These are phyloP conservation scores for Apodospora peruviana DNA, from an alignment of 495 filamentous ascomycete genomes.

Conservation along the genomic window DNA sequence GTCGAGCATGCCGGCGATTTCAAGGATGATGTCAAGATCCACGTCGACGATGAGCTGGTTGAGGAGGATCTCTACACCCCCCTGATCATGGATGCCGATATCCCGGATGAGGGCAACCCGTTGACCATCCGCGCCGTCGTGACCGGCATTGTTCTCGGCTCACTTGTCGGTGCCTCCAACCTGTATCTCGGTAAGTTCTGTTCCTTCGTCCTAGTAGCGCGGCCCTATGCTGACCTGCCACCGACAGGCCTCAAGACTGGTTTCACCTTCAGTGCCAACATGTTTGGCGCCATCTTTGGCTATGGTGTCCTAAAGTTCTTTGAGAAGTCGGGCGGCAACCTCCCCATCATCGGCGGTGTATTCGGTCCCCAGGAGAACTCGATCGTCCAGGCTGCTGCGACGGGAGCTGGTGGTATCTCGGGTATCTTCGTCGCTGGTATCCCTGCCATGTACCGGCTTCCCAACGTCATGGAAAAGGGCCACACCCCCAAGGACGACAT, in stretches of 20 bases:
- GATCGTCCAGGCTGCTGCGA: conserved; percentile 60
- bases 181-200: conserved; percentile 51
- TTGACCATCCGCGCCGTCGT: conserved; percentile 54
- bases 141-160: conserved; percentile 52
- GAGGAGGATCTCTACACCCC: conserved; percentile 42
- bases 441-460: conserved; percentile 58
- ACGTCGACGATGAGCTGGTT: conserved; percentile 15
- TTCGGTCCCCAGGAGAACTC: conserved; percentile 66
- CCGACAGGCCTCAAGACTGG: conserved; percentile 55
- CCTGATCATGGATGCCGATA: conserved; percentile 37
- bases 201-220: not conserved
- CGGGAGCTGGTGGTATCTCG: conserved; percentile 57
- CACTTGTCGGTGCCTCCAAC: conserved; percentile 59
- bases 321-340: conserved; percentile 34
- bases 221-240: not conserved
- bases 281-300: conserved; percentile 60
- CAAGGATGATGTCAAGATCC: conserved; percentile 16
- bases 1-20: conserved; percentile 12
- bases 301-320: conserved; percentile 58
- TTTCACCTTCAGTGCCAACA: conserved; percentile 55
- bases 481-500: conserved; percentile 50
- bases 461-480: conserved; percentile 35
- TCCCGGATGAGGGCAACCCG: conserved; percentile 42
- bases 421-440: conserved; percentile 59
- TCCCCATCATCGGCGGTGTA: conserved; percentile 53